Evolutionary conservation across 441 rosid genomes (phyloP), one percentile per base, ranked within the genome.

Genomic region (Manihot esculenta): DNA sequence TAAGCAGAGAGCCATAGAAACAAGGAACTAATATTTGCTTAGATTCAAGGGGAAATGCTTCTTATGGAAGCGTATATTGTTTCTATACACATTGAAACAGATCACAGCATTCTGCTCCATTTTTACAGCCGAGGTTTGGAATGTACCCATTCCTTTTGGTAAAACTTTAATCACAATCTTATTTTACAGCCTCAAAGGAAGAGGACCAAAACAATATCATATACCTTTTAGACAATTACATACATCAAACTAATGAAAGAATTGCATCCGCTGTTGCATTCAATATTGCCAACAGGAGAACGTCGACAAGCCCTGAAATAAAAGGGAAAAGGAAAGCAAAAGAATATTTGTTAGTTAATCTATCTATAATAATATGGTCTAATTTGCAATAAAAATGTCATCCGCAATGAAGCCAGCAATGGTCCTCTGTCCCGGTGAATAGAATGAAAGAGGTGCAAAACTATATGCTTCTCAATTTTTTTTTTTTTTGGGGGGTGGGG

Each of bases 231-330:
- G 74, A 80, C 78, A 72, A 77, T 76, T 87, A 86, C 84, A 79
- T 87, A 86, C 86, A 86, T 65, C 59, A 75, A 84, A 81, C 72
- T 72, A 84, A 86, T 83, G 14, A 85, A 89, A 84, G 89, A 87
- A 89, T 85, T 63, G 78, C 84, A 77, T 62, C 76, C 58, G 66
- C 78, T 76, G 69, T 78, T 65, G 69, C 62, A 71, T 53, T 51
- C 77, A 70, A 80, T 73, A 44, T 70, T 65, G 72, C 76, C 64
- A 65, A 66, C 66, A 73, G 68, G 75, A 69, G 66, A 68, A 67
- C 21, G 62, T 64, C 64, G 50, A 70, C 64, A 33, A 71, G 72
- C 78, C 87, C 91, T 87, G 90, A 87, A 61, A 76, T 53, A 57
- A 69, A 14, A 20, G 55, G 23, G 3, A 45, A 70, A 3, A 7